A percentile compares a stretch with the other conserved stretches of the same genome.
phyloP scores from a whole-genome alignment of 805 yeast genomes.

The Metschnikowia kunwiensis region DNA sequence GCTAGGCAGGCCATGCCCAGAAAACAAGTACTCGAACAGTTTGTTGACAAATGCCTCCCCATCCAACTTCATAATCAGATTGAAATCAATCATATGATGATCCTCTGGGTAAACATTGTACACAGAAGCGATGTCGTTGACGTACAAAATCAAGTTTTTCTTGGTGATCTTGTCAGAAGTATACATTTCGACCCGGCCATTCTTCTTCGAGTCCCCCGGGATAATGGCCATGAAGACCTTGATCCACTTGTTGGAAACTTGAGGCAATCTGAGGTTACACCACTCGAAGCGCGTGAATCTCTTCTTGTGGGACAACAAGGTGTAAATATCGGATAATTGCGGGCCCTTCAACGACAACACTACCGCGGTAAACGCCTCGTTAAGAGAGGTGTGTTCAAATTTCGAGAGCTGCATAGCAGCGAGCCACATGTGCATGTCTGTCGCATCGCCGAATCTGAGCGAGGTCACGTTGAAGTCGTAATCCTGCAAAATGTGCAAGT shows the following conservation, averaged over 20 bases:
- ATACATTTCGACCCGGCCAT: constrained; percentile 55
- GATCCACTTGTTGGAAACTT: constrained; percentile 56
- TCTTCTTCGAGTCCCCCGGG: constrained; percentile 45
- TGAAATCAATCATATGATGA: constrained; percentile 53
- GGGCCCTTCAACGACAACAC: constrained; percentile 57
- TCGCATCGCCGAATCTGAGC: constrained; percentile 22
- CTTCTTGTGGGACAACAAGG: constrained; percentile 49
- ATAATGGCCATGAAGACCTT: constrained; percentile 49
- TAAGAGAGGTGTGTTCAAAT: constrained; percentile 54
- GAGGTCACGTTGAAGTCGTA: constrained; percentile 25
- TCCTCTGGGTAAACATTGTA: constrained; percentile 61
- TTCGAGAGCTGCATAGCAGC: constrained; percentile 52
- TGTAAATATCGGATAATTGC: constrained; percentile 54
- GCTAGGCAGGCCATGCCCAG: constrained; percentile 12
- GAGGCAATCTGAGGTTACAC: constrained; percentile 61
- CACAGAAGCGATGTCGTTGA: constrained; percentile 43
- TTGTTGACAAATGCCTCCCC: constrained; percentile 54
- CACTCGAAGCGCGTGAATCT: constrained; percentile 53
- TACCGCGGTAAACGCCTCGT: constrained; percentile 65
- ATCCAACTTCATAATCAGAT: constrained; percentile 52
- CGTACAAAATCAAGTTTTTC: constrained; percentile 50
- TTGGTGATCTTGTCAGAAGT: constrained; percentile 46
- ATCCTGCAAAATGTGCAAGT: constrained; percentile 29
- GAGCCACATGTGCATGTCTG: constrained; percentile 37
- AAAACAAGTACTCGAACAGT: constrained; percentile 32